These are phyloP conservation scores for Xylaria nigripes DNA, from an alignment of 495 filamentous ascomycete genomes.

Conservation along the genomic window DNA sequence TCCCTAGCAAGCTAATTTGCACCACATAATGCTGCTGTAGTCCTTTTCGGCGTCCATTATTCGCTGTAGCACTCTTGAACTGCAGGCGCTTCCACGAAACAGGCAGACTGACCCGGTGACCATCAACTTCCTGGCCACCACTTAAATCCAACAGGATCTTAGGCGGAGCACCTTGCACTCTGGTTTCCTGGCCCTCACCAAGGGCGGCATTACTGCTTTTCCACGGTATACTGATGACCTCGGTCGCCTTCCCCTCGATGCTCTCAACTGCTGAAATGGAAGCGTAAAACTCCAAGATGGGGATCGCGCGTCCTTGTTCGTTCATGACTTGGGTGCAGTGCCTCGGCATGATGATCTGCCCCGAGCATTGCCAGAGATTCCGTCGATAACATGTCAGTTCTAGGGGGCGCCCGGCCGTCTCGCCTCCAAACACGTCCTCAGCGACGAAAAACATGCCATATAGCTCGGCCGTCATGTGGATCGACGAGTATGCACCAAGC, in stretches of 20 bases:
- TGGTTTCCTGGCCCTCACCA: slow-evolving; percentile 41
- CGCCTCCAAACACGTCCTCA: slow-evolving; percentile 53
- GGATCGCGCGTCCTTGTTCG: slow-evolving; percentile 67
- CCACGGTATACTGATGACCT: slow-evolving; percentile 91
- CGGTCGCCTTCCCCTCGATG: slow-evolving; percentile 77
- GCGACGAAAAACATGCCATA: slow-evolving; percentile 96
- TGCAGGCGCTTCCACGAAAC: slow-evolving; percentile 87
- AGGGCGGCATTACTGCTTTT: slow-evolving; percentile 63
- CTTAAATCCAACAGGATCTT: slow-evolving; percentile 64
- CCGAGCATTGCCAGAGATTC: slow-evolving; percentile 84
- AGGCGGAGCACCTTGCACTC: slow-evolving; percentile 42
- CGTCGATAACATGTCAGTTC: slow-evolving; percentile 89
- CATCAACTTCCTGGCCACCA: slow-evolving; percentile 58
- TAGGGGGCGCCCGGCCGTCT: slow-evolving; percentile 49
- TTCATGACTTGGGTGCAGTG: slow-evolving; percentile 65
- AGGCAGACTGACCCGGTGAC: slow-evolving; percentile 67
- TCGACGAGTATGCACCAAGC: slow-evolving; percentile 43
- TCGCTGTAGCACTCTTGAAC: slow-evolving; percentile 86
- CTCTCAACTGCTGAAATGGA: slow-evolving; percentile 82
- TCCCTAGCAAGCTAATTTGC: slow-evolving; percentile 53
- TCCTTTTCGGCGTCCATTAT: slow-evolving; percentile 66
- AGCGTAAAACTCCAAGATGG: slow-evolving; percentile 65
- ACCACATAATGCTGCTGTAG: slow-evolving; percentile 65
- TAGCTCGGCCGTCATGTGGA: slow-evolving; percentile 71
- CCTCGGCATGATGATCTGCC: slow-evolving; percentile 68